phyloP scores from a whole-genome alignment of 176 grass and related monocot species.

The Typha latifolia region DNA sequence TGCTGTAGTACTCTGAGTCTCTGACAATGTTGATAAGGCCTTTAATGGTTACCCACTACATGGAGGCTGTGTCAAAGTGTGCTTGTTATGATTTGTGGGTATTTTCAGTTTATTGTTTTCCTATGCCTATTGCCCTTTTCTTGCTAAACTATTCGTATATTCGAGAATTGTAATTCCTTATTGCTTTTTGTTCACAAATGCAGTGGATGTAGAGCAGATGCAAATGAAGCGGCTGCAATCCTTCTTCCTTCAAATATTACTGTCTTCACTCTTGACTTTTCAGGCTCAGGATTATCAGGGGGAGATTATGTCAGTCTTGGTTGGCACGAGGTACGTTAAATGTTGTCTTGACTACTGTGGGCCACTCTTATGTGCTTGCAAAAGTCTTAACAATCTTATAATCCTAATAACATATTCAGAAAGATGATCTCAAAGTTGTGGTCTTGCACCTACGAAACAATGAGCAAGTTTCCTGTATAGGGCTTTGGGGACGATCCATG shows the following conservation, averaged over 20 bases:
- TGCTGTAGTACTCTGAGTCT: too few species aligned
- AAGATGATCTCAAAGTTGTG: conserved; percentile 86
- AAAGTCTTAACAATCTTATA: background rate
- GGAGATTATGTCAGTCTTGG: conserved; percentile 98
- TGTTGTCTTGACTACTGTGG: conserved; percentile 8
- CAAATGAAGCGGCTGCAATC: conserved; percentile 89
- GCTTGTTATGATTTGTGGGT: too few species aligned
- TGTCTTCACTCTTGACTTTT: conserved; percentile 95
- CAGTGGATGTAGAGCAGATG: conserved; percentile 94
- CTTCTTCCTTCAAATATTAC: conserved; percentile 97
- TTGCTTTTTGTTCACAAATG: conserved; percentile 18
- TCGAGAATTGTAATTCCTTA: background rate
- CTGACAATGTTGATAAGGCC: too few species aligned
- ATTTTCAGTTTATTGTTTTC: too few species aligned
- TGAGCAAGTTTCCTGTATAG: conserved; percentile 94
- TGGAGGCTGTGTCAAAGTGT: too few species aligned
- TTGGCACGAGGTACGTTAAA: conserved; percentile 82
- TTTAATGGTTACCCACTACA: too few species aligned
- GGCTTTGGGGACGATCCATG: conserved; percentile 96
- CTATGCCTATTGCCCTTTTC: too few species aligned
- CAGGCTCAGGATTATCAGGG: conserved; percentile 81
- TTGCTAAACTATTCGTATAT: background rate
- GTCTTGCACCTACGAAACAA: conserved; percentile 60
- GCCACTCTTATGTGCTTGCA: conserved; percentile 3
- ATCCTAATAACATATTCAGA: conserved; percentile 36